Evolutionary conservation across 1,139 yeast species (phyloP).

Genomic region (Saccharomyces hybrid): DNA sequence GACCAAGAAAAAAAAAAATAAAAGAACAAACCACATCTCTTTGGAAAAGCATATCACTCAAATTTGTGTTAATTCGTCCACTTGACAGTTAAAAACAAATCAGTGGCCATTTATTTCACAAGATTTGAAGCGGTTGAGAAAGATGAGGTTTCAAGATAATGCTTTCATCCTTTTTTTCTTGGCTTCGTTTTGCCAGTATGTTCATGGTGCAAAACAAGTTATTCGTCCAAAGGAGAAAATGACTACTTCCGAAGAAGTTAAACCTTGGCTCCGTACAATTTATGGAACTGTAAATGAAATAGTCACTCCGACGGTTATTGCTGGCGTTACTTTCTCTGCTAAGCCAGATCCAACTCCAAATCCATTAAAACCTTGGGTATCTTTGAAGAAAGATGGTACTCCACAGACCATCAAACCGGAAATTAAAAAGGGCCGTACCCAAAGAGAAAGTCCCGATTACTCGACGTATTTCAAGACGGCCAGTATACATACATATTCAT

Average conservation of each 20-base stretch:
- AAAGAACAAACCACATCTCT: not conserved
- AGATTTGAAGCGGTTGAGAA: not conserved
- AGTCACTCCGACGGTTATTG: constrained; percentile 75
- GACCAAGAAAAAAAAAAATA: not conserved
- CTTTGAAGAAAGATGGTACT: constrained; percentile 66
- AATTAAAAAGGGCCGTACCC: constrained; percentile 60
- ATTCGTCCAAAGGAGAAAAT: constrained; percentile 26
- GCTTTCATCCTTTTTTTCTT: not conserved
- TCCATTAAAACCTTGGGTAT: constrained; percentile 79
- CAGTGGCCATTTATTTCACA: not conserved
- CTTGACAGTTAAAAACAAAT: not conserved
- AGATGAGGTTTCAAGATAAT: constrained; percentile 1
- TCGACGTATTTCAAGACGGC: constrained; percentile 72
- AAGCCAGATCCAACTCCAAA: constrained; percentile 56
- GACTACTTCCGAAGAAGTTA: constrained; percentile 38
- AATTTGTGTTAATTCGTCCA: not conserved
- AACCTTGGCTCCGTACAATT: constrained; percentile 72
- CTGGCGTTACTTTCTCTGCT: constrained; percentile 72
- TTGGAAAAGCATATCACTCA: not conserved
- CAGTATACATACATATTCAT: constrained; percentile 47
- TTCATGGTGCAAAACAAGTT: constrained; percentile 16
- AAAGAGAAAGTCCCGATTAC: constrained; percentile 62
- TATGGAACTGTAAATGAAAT: constrained; percentile 50
- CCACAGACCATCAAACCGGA: constrained; percentile 76
- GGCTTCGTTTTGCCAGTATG: not conserved